These are phyloP conservation scores for Hyparrhenia diplandra DNA, from an alignment of 176 grass and related monocot species.

Conservation along the genomic window DNA sequence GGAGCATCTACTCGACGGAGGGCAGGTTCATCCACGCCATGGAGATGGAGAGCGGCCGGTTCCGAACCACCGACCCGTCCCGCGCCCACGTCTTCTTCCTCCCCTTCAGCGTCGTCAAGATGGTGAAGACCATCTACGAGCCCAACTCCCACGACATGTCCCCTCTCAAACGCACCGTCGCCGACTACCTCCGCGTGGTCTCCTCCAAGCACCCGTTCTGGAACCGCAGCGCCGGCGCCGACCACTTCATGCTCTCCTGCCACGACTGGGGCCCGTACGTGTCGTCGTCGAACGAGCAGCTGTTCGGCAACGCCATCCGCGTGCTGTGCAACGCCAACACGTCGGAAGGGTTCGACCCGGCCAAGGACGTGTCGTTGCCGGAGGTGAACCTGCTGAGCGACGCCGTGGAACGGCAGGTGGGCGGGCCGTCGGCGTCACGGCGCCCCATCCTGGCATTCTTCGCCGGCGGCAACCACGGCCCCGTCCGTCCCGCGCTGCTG, in stretches of 20 bases:
- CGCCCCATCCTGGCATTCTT: slow-evolving; percentile 80
- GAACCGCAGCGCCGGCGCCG: slow-evolving; percentile 74
- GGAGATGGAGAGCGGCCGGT: slow-evolving; percentile 46
- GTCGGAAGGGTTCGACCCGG: slow-evolving; percentile 73
- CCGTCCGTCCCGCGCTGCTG: slow-evolving; percentile 57
- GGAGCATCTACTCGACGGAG: slow-evolving; percentile 89
- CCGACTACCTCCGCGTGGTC: slow-evolving; percentile 64
- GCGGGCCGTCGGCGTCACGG: slow-evolving; percentile 59
- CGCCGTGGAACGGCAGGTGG: slow-evolving; percentile 31
- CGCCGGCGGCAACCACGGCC: slow-evolving; percentile 76
- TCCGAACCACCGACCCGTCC: slow-evolving; percentile 50
- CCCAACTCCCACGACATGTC: slow-evolving; percentile 43
- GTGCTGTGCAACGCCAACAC: slow-evolving; percentile 94
- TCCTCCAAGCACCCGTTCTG: slow-evolving; percentile 60
- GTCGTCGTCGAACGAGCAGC: slow-evolving; percentile 33
- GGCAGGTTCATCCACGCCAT: slow-evolving; percentile 79
- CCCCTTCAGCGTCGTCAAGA: slow-evolving; percentile 85
- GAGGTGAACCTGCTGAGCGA: slow-evolving; percentile 77
- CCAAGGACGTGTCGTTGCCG: slow-evolving; percentile 68
- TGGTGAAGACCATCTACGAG: slow-evolving; percentile 74
- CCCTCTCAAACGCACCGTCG: slow-evolving; percentile 50
- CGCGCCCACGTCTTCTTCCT: slow-evolving; percentile 77
- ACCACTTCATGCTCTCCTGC: slow-evolving; percentile 97
- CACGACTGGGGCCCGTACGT: slow-evolving; percentile 91
- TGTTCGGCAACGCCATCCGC: slow-evolving; percentile 64